Evolutionary conservation across 495 filamentous ascomycete genomes (phyloP), one percentile per base, ranked within the genome.

Genomic region (Neurospora sp.): DNA sequence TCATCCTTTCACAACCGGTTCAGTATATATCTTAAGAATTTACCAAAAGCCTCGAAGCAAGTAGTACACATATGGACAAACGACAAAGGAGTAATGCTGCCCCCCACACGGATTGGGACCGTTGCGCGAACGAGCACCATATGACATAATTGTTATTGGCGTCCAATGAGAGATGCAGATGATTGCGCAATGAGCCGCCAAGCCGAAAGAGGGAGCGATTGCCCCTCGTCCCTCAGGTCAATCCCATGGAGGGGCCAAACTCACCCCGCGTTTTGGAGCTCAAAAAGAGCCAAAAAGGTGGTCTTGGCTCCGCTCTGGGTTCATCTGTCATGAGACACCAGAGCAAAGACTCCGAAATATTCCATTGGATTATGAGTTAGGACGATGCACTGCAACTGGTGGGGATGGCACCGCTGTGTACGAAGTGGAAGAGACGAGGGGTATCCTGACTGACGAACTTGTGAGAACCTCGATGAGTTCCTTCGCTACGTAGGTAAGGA

Each of bases 101-200:
- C 22, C 53, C 53, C 5, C 53, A 61, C 12, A 61, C 10, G 40
- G 39, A 31, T 31, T 68, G 40, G 35, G 42, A 41, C 46, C 35
- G 73, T 79, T 79, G 79, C 79, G 75, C 78, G 68, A 78, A 38
- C 75, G 42, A 16, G 42, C 70, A 41, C 69, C 69, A 78, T 78
- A 82, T 82, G 79, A 81, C 80, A 79, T 77, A 74, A 82, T 82
- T 48, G 73, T 72, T 40, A 42, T 3, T 22, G 7, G 12, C 35
- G 69, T 46, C 80, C 80, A 82, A 82, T 82, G n/a, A 66, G 10
- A 44, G n/a, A 37, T 46, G 37, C 40, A 46, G 35, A 42, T 38
- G 78, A 82, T 82, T 75, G 79, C 79, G 80, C 79, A 82, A 82
- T 82, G 78, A 22, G 14, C 38, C 76, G 72, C 80, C 75, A 82